Evolutionary conservation across 768 basidiomycete species (phyloP), one percentile per base, ranked within the genome.

Genomic region (Pleurotus pulmonarius): DNA sequence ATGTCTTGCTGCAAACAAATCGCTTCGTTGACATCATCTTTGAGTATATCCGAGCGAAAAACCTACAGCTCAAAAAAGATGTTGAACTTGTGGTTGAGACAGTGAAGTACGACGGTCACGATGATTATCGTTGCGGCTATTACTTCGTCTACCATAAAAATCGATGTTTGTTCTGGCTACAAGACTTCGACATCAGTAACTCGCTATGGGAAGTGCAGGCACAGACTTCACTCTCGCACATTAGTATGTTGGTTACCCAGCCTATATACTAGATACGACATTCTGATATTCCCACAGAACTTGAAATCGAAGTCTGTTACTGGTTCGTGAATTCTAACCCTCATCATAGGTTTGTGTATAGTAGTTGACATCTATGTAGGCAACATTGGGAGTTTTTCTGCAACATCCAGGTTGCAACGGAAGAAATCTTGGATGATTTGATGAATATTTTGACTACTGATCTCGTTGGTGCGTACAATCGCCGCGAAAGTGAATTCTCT

Each of bases 161-260:
- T 3, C 66, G 74, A 38, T 60, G 64, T 38, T 52, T 79, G 12
- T 80, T 80, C 59, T 80, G 79, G 79, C 47, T 78, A n/a, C 67
- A 78, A 24, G 59, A 63, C 2, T 75, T 69, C 59, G 61, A 70
- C 0, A 66, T 66, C 4, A 45, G 46, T 5, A 49, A 57, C 1
- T 54, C 49, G 7, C 59, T 53, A 41, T 40, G 29, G 57, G 60
- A 67, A n/a, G 67, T 58, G 0, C 60, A 58, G 22, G 72, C 68
- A 5, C 3, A 26, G 4, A 26, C 26, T 4, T 26, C 26, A 26
- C 26, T 26, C 26, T 26, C 26, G 1, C 26, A 26, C n/a, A n/a
- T n/a, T n/a, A n/a, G n/a, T n/a, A n/a, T n/a, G n/a, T n/a, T n/a
- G n/a, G n/a, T n/a, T n/a, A n/a, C n/a, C n/a, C n/a, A n/a, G n/a